phyloP scores from a whole-genome alignment of 345 rosid species.

The Geranium rotundifolium region DNA sequence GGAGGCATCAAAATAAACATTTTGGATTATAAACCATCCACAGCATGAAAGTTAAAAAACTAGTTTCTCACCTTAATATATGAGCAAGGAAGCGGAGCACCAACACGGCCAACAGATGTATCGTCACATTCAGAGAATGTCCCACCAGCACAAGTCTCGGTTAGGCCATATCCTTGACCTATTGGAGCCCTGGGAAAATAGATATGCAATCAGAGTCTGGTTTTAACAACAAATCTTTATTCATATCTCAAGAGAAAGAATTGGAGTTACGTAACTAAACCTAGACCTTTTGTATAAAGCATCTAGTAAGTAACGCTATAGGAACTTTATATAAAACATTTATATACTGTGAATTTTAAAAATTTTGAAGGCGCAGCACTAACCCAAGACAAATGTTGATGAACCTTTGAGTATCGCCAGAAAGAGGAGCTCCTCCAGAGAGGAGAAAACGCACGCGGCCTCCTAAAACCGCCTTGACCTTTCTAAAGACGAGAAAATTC shows the following conservation, averaged over 20 bases:
- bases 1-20: too few relatives aligned
- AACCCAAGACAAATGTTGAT: conserved; percentile 7
- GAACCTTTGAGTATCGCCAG: conserved; percentile 5
- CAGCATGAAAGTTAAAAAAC: neutral
- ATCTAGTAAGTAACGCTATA: too few relatives aligned
- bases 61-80: conserved; percentile 56
- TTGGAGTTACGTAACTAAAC: too few relatives aligned
- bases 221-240: too few relatives aligned
- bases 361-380: conserved; percentile 12
- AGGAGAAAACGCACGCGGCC: neutral
- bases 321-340: too few relatives aligned
- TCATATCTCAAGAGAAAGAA: too few relatives aligned
- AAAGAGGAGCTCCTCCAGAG: conserved; percentile 7
- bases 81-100: conserved; percentile 96
- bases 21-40: too few relatives aligned
- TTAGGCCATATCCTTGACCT: conserved; percentile 96
- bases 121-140: conserved; percentile 94
- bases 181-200: conserved; percentile 72
- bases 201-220: neutral
- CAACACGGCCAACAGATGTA: conserved; percentile 92
- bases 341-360: too few relatives aligned
- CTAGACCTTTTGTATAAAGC: too few relatives aligned
- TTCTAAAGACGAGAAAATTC: conserved; percentile 1
- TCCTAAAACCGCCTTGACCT: neutral
- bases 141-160: conserved; percentile 98